Conservation (phyloP, 106 monocot genomes). For the Allium sativum region DNA sequence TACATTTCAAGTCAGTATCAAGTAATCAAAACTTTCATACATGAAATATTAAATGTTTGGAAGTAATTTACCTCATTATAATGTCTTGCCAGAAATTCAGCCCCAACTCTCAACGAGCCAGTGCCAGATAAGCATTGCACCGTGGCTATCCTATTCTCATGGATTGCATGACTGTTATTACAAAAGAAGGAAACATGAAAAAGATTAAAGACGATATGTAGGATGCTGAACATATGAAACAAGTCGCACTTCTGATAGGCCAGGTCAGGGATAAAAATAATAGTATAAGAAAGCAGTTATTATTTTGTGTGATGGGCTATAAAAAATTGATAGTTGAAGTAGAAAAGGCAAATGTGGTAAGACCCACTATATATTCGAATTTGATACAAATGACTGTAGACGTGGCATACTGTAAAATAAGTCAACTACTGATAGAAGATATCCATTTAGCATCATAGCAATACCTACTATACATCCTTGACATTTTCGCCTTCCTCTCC, state of each 20-base stretch:
- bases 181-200: neutral
- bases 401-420: no score
- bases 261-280: neutral
- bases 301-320: no score
- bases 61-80: slow-evolving; percentile 51
- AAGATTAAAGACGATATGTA: no score
- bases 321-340: no score
- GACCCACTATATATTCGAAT: no score
- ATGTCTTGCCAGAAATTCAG: slow-evolving; percentile 84
- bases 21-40: neutral
- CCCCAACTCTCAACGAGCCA: slow-evolving; percentile 93
- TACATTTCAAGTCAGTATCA: neutral
- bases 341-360: no score
- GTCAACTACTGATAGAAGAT: no score
- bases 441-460: no score
- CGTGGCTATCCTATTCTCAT: slow-evolving; percentile 77
- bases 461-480: no score
- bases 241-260: neutral
- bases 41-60: neutral
- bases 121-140: slow-evolving; percentile 96
- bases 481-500: no score
- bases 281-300: neutral
- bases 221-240: neutral
- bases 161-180: slow-evolving; percentile 69
- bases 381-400: no score